Percentiles rank a stretch among this genome's conserved stretches.
phyloP scores from a whole-genome alignment of 495 filamentous ascomycete genomes.

The Penicillium arizonense region DNA sequence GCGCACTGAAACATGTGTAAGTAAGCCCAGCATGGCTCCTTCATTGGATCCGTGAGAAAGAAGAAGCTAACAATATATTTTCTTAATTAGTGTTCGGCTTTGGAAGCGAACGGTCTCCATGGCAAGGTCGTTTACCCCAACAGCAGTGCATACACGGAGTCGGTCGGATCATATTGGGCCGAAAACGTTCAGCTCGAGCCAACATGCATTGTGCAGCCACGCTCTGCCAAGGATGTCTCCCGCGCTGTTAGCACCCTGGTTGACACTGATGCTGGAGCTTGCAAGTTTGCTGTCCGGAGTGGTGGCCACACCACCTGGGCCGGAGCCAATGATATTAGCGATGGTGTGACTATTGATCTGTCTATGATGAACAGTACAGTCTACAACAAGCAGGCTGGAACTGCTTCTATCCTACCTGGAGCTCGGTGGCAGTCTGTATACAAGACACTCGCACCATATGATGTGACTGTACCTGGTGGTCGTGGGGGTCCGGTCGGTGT shows the following conservation, averaged over 20 bases:
- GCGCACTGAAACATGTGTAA: not conserved
- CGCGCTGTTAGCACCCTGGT: slow-evolving; percentile 27
- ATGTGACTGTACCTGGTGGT: slow-evolving; percentile 38
- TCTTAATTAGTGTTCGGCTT: not conserved
- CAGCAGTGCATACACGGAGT: slow-evolving; percentile 14
- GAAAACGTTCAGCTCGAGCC: slow-evolving; percentile 33
- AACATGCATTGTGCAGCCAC: slow-evolving; percentile 34
- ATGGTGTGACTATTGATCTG: slow-evolving; percentile 54
- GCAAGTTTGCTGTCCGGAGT: slow-evolving; percentile 46
- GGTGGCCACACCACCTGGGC: slow-evolving; percentile 45
- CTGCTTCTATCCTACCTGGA: slow-evolving; percentile 42
- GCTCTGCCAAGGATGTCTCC: slow-evolving; percentile 33
- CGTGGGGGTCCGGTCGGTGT: slow-evolving; percentile 42
- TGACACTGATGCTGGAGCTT: slow-evolving; percentile 18
- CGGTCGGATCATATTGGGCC: slow-evolving; percentile 29
- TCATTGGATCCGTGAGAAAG: too few relatives aligned
- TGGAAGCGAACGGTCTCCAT: not conserved
- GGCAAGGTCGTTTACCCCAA: slow-evolving; percentile 16
- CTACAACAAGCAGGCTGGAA: slow-evolving; percentile 34
- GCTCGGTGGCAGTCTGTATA: slow-evolving; percentile 47
- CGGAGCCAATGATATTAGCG: slow-evolving; percentile 35
- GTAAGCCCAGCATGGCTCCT: not conserved
- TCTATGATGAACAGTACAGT: slow-evolving; percentile 37
- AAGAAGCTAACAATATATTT: not conserved
- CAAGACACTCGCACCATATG: slow-evolving; percentile 25